phyloP scores from a whole-genome alignment of 2,329 filamentous ascomycete genomes.

The Keithomyces neogunnii region DNA sequence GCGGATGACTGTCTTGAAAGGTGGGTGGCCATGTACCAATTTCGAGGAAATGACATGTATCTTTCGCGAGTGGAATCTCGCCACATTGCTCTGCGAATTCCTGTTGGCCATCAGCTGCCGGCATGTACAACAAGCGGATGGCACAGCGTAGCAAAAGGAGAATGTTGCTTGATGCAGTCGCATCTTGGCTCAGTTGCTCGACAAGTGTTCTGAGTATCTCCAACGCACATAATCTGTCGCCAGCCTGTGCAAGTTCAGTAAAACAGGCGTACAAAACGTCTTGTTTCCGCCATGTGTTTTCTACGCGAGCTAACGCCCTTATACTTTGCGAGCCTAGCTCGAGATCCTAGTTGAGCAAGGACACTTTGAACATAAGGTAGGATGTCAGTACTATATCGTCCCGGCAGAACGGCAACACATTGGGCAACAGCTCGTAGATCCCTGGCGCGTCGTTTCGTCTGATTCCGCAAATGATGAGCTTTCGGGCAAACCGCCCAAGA shows the following conservation, averaged over 20 bases:
- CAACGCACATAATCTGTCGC: constrained; percentile 50
- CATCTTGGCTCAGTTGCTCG: constrained; percentile 15
- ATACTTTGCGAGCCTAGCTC: constrained; percentile 57
- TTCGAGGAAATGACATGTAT: constrained; percentile 46
- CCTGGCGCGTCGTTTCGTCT: constrained; percentile 27
- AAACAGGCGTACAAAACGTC: constrained; percentile 73
- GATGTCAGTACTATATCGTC: constrained; percentile 55
- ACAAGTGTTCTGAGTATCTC: constrained; percentile 26
- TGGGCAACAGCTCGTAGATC: constrained; percentile 33
- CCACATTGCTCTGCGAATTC: constrained; percentile 5
- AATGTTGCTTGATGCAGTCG: constrained; percentile 18
- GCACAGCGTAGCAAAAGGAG: constrained; percentile 37
- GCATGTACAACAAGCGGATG: constrained; percentile 39
- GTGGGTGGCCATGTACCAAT: constrained; percentile 24
- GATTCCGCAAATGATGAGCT: constrained; percentile 62
- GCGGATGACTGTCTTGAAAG: not conserved
- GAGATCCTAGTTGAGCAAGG: constrained; percentile 49
- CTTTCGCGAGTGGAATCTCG: constrained; percentile 23
- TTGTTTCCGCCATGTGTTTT: constrained; percentile 34
- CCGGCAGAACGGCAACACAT: constrained; percentile 49
- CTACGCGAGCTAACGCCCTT: constrained; percentile 38
- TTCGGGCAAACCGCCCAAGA: constrained; percentile 60
- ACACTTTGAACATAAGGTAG: constrained; percentile 69
- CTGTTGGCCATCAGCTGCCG: constrained; percentile 26
- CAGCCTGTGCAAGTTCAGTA: constrained; percentile 61